These are phyloP conservation scores for Dacryopinax primogenitus DNA, from an alignment of 768 basidiomycete species.

Conservation along the genomic window DNA sequence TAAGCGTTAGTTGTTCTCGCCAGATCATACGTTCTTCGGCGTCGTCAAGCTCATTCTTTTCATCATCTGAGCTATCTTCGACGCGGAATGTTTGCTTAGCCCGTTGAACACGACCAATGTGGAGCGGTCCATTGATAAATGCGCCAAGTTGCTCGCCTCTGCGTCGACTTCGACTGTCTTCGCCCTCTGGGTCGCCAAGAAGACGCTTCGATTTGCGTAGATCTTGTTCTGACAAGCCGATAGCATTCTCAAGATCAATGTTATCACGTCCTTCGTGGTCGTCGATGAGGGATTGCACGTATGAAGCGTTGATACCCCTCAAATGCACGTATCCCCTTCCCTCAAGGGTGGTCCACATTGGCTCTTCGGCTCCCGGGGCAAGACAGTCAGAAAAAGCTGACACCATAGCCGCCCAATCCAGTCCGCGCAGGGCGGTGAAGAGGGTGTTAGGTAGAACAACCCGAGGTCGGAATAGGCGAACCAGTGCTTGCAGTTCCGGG, in stretches of 20 bases:
- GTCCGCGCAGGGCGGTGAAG: slow-evolving; percentile 35
- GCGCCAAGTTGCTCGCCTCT: not conserved
- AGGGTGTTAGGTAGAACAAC: slow-evolving; percentile 71
- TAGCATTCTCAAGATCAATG: not conserved
- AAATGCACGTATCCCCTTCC: not conserved
- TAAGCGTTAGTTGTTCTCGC: not conserved
- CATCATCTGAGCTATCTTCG: not conserved
- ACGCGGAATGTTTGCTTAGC: not conserved
- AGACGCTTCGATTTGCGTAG: not conserved
- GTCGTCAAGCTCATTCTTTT: not conserved
- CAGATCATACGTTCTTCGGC: slow-evolving; percentile 1
- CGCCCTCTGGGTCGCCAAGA: not conserved
- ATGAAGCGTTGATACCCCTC: not conserved
- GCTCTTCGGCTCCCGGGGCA: slow-evolving; percentile 23
- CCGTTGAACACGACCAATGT: not conserved
- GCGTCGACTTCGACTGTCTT: not conserved
- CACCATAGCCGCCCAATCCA: slow-evolving; percentile 66
- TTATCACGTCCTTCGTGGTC: not conserved
- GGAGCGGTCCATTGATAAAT: not conserved
- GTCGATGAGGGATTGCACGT: not conserved
- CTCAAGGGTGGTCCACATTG: slow-evolving; percentile 15
- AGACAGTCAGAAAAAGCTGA: slow-evolving; percentile 54
- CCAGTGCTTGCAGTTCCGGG: slow-evolving; percentile 71
- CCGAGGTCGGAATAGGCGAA: slow-evolving; percentile 65
- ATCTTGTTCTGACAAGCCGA: not conserved